Conservation (phyloP, 352 stramenopile genomes). For the Phytophthora pinifolia region DNA sequence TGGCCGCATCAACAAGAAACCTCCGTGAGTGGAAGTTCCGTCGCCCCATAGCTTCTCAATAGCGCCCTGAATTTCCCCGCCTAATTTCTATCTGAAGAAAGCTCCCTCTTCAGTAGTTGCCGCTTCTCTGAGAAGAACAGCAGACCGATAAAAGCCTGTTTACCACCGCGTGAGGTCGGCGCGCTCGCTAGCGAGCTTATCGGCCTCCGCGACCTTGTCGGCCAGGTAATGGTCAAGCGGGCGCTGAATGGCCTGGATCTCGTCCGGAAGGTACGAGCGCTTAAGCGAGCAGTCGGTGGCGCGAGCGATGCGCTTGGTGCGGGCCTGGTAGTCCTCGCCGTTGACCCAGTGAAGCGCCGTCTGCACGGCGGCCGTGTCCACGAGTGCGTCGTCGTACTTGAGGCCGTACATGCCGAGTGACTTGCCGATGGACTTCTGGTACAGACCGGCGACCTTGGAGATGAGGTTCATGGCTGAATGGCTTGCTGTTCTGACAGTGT, state of each 20-base stretch:
- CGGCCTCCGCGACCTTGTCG: constrained; percentile 54
- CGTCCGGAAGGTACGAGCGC: constrained; percentile 82
- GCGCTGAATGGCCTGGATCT: constrained; percentile 86
- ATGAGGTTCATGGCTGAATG: constrained; percentile 42
- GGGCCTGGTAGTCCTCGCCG: constrained; percentile 71
- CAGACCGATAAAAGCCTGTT: constrained; percentile 11
- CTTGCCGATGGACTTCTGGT: constrained; percentile 86
- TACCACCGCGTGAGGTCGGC: constrained; percentile 85
- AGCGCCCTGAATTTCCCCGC: constrained; percentile 7
- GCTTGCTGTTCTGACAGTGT: constrained; percentile 16
- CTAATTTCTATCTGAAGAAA: constrained; percentile 12
- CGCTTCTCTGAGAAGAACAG: neutral
- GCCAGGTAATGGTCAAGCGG: constrained; percentile 75
- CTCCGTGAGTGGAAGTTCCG: too few species aligned
- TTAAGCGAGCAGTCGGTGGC: constrained; percentile 85
- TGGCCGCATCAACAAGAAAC: neutral
- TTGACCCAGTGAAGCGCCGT: constrained; percentile 79
- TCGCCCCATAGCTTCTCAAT: neutral
- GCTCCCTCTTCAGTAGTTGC: neutral
- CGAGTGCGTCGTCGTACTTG: constrained; percentile 88
- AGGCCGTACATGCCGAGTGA: constrained; percentile 77
- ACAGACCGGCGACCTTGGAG: constrained; percentile 64
- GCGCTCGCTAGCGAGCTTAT: constrained; percentile 71
- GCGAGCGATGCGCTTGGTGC: constrained; percentile 81
- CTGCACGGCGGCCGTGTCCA: constrained; percentile 81